Evolutionary conservation across 495 filamentous ascomycete species (phyloP).

Genomic region (Hypoxylon perforatum): DNA sequence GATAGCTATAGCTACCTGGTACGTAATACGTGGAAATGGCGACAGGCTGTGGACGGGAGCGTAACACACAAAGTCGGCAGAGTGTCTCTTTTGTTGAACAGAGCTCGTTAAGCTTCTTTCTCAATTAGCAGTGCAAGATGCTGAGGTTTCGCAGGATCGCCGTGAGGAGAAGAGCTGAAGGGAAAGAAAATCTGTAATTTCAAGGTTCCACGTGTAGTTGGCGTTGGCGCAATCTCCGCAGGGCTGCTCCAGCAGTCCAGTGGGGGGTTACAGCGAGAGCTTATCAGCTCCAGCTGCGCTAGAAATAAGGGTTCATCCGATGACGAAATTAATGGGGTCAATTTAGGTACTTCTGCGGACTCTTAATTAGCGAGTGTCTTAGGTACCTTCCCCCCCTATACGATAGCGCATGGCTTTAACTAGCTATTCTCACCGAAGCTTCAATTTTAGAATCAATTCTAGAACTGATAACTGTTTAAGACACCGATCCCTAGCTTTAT

Average conservation of each 20-base stretch:
- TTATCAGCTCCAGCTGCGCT: not conserved
- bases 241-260: not conserved
- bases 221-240: not conserved
- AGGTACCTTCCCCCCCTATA: too few species aligned
- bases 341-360: too few species aligned
- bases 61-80: not conserved
- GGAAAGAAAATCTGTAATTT: conserved; percentile 1
- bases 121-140: too few species aligned
- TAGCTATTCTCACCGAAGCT: too few species aligned
- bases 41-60: not conserved
- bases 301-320: too few species aligned
- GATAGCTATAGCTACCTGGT: not conserved
- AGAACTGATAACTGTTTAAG: too few species aligned
- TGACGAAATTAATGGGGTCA: too few species aligned
- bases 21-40: conserved; percentile 9
- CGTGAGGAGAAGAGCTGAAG: not conserved
- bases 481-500: too few species aligned
- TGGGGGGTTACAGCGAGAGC: too few species aligned
- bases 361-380: too few species aligned
- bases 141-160: not conserved
- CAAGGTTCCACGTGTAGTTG: not conserved
- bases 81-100: not conserved
- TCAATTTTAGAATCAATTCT: too few species aligned
- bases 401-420: too few species aligned
- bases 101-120: not conserved